Base-by-base conservation (phyloP, 768 basidiomycete genomes). In the Serpula lacrymans region DNA sequence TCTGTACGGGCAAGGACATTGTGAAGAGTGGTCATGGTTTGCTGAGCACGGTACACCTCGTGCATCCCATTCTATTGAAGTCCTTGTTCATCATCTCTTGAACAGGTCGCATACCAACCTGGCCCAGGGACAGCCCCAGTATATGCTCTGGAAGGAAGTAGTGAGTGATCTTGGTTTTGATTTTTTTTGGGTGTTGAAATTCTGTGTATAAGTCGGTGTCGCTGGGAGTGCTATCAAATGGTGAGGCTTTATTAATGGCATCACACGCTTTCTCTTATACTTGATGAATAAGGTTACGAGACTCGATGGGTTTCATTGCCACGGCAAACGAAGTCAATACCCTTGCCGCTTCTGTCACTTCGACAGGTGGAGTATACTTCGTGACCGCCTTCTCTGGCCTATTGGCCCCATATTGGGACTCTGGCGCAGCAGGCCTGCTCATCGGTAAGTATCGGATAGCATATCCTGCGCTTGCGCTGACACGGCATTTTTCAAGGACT, bases 361-460 rank as follows among this genome's bases (percentile, higher is more conserved):
- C 84, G 50, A 84, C 89, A 0, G 94, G 88, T 25, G 95, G 95
- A 6, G 74, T 96, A 22, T 97, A 89, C 68, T 99, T 98, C 54
- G 95, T 98, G 25, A 95, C 95, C 1, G 94, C 92, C 6, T 97
- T 99, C 69, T 86, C 85, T 28, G 96, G 96, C 41, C 74, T 99
- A 18, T 80, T 99, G 20, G 96, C 96, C 14, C 96, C 96, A 5
- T 96, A 91, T 66, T 98, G 96, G 96, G 96, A 99, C 61, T 80
- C 91, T 20, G 80, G 83, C 21, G 96, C 96, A 21, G 85, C 84
- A 14, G 92, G 91, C 1, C 62, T 88, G 28, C 70, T 96, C 32
- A 91, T 96, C 44, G 91, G 88, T 77, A 45, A 32, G 59, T 33
- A 4, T 5, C 17, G 2, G 8, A 8, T 34, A n/a, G n/a, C n/a